These are phyloP conservation scores for Lactifluus subvellereus DNA, from an alignment of 768 basidiomycete genomes.

Conservation along the genomic window DNA sequence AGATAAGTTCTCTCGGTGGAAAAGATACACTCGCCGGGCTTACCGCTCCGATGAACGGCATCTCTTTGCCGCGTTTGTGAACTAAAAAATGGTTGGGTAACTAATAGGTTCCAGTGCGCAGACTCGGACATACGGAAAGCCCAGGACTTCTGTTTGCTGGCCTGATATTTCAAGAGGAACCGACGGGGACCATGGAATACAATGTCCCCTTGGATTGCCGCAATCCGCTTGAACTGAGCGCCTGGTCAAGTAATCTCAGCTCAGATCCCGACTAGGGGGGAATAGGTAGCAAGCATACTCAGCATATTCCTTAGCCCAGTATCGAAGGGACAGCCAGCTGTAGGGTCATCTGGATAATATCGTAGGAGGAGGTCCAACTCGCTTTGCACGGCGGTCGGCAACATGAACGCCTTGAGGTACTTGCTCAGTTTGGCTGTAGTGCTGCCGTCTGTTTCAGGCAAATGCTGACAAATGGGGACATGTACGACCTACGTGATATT, in stretches of 20 bases:
- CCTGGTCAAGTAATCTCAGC: conserved; percentile 1
- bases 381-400: conserved; percentile 1
- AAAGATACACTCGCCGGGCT: background rate
- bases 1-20: background rate
- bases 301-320: conserved; percentile 15
- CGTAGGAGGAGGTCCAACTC: conserved; percentile 8
- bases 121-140: conserved; percentile 5
- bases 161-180: conserved; percentile 8
- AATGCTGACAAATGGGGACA: background rate
- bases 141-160: conserved; percentile 12
- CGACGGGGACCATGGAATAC: conserved; percentile 19
- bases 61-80: conserved; percentile 8
- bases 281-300: background rate
- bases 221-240: conserved; percentile 25
- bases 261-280: background rate
- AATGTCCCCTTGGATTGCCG: conserved; percentile 20
- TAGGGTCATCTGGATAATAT: conserved; percentile 25
- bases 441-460: background rate
- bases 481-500: conserved; percentile 15
- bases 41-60: conserved; percentile 14
- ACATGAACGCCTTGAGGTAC: conserved; percentile 11
- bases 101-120: background rate
- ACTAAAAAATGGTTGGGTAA: background rate
- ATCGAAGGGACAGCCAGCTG: conserved; percentile 26
- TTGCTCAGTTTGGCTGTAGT: background rate